Conservation (phyloP, 1,284 basidiomycete species). For the Paramarasmius palmivorus region DNA sequence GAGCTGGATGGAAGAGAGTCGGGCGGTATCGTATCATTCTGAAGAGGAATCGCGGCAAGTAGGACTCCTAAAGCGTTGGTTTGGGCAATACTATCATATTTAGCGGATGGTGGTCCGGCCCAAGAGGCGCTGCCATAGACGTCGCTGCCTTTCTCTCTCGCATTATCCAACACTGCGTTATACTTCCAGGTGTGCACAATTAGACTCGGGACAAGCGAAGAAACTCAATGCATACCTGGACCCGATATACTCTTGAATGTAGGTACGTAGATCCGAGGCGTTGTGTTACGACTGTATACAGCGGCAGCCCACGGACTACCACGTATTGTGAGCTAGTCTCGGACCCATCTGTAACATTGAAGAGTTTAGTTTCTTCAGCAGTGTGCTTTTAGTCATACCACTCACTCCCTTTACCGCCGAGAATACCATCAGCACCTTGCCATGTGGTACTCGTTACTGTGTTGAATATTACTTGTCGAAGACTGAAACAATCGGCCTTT, state of each 20-base stretch:
- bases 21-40: neutral
- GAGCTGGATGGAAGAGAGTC: neutral
- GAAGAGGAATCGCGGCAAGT: constrained; percentile 9
- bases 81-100: constrained; percentile 5
- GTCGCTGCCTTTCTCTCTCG: constrained; percentile 8
- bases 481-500: neutral
- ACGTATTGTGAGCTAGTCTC: constrained; percentile 3
- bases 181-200: constrained; percentile 3
- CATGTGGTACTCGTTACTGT: neutral
- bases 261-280: constrained; percentile 1
- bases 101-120: constrained; percentile 9
- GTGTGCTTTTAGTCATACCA: neutral
- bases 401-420: neutral
- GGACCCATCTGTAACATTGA: neutral
- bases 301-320: constrained; percentile 11
- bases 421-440: neutral
- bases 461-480: neutral
- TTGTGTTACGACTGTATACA: constrained; percentile 9
- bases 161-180: constrained; percentile 13
- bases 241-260: neutral
- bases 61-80: constrained; percentile 10
- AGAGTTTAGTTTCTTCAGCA: neutral
- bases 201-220: neutral
- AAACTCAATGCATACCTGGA: neutral
- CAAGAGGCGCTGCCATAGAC: constrained; percentile 15